Evolutionary conservation across 441 rosid species (phyloP), one percentile per base, ranked within the genome.

Genomic region (Kokia cookei): DNA sequence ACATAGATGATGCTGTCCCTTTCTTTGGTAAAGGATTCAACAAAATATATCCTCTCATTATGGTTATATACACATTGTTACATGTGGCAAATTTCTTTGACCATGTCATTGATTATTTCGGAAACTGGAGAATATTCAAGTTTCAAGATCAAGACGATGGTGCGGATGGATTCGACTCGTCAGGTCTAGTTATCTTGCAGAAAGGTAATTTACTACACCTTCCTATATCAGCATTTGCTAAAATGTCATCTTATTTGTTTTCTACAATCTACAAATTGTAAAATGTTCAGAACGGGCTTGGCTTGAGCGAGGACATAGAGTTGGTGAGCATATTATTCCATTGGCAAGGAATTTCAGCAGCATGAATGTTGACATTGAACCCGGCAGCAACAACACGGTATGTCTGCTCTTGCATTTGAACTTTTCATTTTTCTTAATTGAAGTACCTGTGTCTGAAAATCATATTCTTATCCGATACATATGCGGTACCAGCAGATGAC

Each of bases 21-120:
- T 87, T 90, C 70, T 87, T 90, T 51, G 94, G 94, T 64, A 73
- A 77, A 59, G 88, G 81, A 32, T 91, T 91, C 78, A 91, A 91
- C 83, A 85, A 81, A 81, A 91, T 91, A 59, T 91, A 91, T 81
- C 97, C 97, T 15, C 94, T 91, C 70, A 82, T 91, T 65, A 91
- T 91, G 94, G 97, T 91, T 84, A 75, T 87, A 29, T 91, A 88
- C 75, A 91, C 97, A 53, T 62, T 90, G 32, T 72, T 91, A 80
- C 89, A 88, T 51, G 91, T 87, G 45, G 83, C 91, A 84, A 91
- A 90, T 78, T 91, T 90, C 79, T 90, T 87, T 73, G 88, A 87
- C 71, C 92, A 85, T 22, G 79, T 91, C 70, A 86, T 91, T 55
- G 78, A 82, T 79, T 91, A 88, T 78, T 84, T 91, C 69, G 97